phyloP scores from a whole-genome alignment of 2,329 filamentous ascomycete species.

The Rutstroemia sp. region DNA sequence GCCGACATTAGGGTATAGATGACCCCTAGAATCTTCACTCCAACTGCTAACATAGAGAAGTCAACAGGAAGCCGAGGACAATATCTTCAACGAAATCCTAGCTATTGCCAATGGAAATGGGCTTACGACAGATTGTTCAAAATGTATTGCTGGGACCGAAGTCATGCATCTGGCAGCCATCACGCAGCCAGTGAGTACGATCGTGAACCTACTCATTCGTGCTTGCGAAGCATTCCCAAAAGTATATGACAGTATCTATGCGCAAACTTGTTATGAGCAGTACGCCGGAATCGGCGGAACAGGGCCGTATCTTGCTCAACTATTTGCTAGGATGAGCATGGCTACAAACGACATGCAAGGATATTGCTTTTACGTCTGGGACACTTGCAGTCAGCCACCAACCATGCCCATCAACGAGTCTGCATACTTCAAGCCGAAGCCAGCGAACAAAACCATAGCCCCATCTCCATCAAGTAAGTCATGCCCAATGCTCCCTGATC shows the following conservation, averaged over 20 bases:
- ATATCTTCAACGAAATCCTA: constrained; percentile 2
- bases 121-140: constrained; percentile 1
- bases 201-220: constrained; percentile 7
- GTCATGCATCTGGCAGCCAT: constrained; percentile 8
- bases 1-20: not conserved
- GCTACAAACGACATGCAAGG: constrained; percentile 4
- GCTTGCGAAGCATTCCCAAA: constrained; percentile 6
- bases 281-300: constrained; percentile 9
- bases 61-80: constrained; percentile 7
- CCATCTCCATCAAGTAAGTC: constrained; percentile 1
- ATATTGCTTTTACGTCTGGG: constrained; percentile 3
- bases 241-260: constrained; percentile 7
- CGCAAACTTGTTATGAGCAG: constrained; percentile 5
- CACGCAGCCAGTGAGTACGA: constrained; percentile 1
- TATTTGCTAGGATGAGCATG: constrained; percentile 8
- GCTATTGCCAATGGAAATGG: constrained; percentile 2
- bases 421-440: constrained; percentile 5
- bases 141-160: constrained; percentile 7
- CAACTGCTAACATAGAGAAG: not conserved
- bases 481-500: not conserved
- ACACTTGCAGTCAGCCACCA: constrained; percentile 1
- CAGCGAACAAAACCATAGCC: constrained; percentile 2
- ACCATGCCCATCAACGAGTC: constrained; percentile 1
- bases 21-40: not conserved
- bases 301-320: constrained; percentile 5